Conservation (phyloP, 2,329 filamentous ascomycete species). For the Alternaria tenuissima region DNA sequence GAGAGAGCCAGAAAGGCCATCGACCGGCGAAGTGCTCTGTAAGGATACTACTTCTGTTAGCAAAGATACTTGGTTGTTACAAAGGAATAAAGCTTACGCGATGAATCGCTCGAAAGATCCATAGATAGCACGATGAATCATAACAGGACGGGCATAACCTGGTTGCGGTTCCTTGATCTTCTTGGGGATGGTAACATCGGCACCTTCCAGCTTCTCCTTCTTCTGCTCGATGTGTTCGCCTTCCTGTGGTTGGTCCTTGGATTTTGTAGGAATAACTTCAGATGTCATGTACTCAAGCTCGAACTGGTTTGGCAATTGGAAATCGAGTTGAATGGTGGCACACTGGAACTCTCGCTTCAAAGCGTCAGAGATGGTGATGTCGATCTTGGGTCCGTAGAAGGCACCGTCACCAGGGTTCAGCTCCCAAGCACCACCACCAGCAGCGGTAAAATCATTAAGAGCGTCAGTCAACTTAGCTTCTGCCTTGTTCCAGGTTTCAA, state of each 20-base stretch:
- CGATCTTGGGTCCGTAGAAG: slow-evolving; percentile 98
- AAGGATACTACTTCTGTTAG: slow-evolving; percentile 62
- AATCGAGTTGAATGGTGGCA: slow-evolving; percentile 93
- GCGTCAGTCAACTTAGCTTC: slow-evolving; percentile 82
- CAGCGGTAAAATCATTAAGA: slow-evolving; percentile 73
- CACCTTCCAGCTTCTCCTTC: slow-evolving; percentile 29
- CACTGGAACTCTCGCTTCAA: slow-evolving; percentile 86
- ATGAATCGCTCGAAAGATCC: slow-evolving; percentile 75
- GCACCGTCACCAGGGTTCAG: slow-evolving; percentile 94
- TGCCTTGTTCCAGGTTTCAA: slow-evolving; percentile 88
- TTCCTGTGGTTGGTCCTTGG: slow-evolving; percentile 40
- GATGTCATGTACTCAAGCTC: slow-evolving; percentile 85
- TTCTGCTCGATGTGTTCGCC: slow-evolving; percentile 32
- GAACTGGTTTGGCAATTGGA: slow-evolving; percentile 85
- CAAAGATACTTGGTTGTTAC: neutral
- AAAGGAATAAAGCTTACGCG: slow-evolving; percentile 53
- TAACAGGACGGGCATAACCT: slow-evolving; percentile 79
- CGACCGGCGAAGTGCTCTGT: slow-evolving; percentile 86
- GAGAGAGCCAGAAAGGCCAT: slow-evolving; percentile 89
- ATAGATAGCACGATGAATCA: slow-evolving; percentile 84
- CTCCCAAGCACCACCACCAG: slow-evolving; percentile 77
- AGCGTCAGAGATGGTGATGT: slow-evolving; percentile 92
- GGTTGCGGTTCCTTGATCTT: slow-evolving; percentile 40
- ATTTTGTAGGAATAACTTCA: slow-evolving; percentile 60
- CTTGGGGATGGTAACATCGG: slow-evolving; percentile 29